Conservation (phyloP, 2,329 filamentous ascomycete species). For the Ophiocordyceps polyrhachis-furcata region DNA sequence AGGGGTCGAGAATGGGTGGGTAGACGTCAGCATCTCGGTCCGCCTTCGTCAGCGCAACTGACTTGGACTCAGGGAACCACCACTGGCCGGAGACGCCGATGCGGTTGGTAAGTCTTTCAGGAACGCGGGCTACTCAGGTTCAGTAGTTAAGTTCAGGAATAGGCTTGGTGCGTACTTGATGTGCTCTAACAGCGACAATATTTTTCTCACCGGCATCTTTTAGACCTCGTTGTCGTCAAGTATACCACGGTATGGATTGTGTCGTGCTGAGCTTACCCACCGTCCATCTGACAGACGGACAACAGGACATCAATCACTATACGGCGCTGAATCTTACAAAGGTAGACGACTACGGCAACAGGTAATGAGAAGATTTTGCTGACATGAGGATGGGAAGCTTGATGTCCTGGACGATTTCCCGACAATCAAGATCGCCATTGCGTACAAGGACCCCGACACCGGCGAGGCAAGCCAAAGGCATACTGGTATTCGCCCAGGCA, state of each 20-base stretch:
- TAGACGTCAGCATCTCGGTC: neutral
- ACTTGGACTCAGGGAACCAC: conserved; percentile 1
- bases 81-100: conserved; percentile 5
- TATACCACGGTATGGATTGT: conserved; percentile 1
- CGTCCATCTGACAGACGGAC: neutral
- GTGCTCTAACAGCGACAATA: neutral
- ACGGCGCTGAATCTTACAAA: conserved; percentile 3
- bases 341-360: neutral
- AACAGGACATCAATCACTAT: conserved; percentile 2
- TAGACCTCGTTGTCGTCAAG: conserved; percentile 4
- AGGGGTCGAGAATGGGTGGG: conserved; percentile 12
- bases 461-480: conserved; percentile 4
- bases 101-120: conserved; percentile 4
- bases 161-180: neutral
- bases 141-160: neutral
- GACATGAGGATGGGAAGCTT: conserved; percentile 2
- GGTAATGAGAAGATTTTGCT: neutral
- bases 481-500: neutral
- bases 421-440: conserved; percentile 35
- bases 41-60: neutral
- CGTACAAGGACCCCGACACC: conserved; percentile 6
- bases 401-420: conserved; percentile 14
- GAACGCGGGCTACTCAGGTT: neutral
- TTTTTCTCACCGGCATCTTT: neutral
- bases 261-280: neutral